Evolutionary conservation across 179 eudicot genomes (phyloP).

Genomic region (Silene vulgaris): DNA sequence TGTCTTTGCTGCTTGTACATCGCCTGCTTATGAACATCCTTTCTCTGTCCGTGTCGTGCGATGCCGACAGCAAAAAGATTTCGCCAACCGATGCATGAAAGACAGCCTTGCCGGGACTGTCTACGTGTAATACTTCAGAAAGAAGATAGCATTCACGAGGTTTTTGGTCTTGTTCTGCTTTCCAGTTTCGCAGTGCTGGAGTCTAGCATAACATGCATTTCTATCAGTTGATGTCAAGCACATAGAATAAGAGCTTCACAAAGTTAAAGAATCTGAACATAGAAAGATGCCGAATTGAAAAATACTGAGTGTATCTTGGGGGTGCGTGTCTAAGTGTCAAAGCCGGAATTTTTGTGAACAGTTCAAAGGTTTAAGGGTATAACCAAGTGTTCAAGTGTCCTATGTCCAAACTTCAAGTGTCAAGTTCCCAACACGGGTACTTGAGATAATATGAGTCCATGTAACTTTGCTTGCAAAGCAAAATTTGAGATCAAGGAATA

Average conservation of each 20-base stretch:
- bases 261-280: background rate
- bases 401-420: no score
- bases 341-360: no score
- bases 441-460: background rate
- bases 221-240: background rate
- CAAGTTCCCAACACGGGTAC: no score
- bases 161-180: conserved; percentile 43
- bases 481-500: background rate
- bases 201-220: conserved; percentile 13
- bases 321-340: no score
- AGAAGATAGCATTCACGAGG: conserved; percentile 43
- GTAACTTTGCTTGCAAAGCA: background rate
- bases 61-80: conserved; percentile 48
- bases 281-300: background rate
- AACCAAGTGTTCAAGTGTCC: no score
- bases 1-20: conserved; percentile 26
- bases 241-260: background rate
- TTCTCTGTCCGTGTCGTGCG: conserved; percentile 44
- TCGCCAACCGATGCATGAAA: conserved; percentile 70
- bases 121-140: conserved; percentile 38
- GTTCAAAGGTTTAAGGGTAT: no score
- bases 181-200: conserved; percentile 54
- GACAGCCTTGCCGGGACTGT: conserved; percentile 39
- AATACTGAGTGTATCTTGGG: background rate
- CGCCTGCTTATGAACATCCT: conserved; percentile 62